Percentiles rank a stretch among this genome's conserved stretches.
phyloP scores from a whole-genome alignment of 345 rosid genomes.

The Erysimum cheiranthoides region DNA sequence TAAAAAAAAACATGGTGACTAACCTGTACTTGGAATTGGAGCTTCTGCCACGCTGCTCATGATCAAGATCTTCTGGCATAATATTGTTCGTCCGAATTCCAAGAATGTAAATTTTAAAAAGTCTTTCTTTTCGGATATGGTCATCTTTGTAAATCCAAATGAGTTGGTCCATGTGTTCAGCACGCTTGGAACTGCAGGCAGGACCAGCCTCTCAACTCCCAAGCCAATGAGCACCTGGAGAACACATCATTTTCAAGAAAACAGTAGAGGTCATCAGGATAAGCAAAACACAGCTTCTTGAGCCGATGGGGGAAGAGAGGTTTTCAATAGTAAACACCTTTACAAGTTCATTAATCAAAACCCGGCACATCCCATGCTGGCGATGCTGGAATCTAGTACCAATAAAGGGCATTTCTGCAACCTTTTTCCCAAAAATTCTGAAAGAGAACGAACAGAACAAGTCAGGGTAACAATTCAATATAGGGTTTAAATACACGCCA shows the following conservation, averaged over 20 bases:
- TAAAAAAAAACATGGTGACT: not conserved
- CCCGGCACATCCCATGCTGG: constrained; percentile 64
- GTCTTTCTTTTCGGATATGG: constrained; percentile 54
- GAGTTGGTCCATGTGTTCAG: constrained; percentile 73
- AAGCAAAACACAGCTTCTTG: constrained; percentile 24
- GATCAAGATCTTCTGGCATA: constrained; percentile 67
- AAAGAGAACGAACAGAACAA: constrained; percentile 28
- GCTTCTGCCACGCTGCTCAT: constrained; percentile 38
- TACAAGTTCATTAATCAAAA: constrained; percentile 61
- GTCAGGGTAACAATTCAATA: constrained; percentile 35
- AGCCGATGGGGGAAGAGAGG: constrained; percentile 18
- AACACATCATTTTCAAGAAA: constrained; percentile 10
- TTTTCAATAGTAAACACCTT: constrained; percentile 50
- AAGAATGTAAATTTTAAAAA: constrained; percentile 62
- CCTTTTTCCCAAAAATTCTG: constrained; percentile 68
- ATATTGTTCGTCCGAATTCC: constrained; percentile 71
- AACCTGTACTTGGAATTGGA: constrained; percentile 46
- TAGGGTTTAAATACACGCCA: constrained; percentile 4
- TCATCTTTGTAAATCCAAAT: constrained; percentile 76
- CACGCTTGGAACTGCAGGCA: constrained; percentile 76
- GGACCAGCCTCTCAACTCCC: constrained; percentile 75
- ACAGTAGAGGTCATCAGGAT: not conserved
- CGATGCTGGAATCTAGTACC: constrained; percentile 63
- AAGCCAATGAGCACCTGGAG: constrained; percentile 61
- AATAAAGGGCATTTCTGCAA: constrained; percentile 68